Evolutionary conservation across 1,139 yeast species (phyloP).

Genomic region (Yamadazyma dendronema): DNA sequence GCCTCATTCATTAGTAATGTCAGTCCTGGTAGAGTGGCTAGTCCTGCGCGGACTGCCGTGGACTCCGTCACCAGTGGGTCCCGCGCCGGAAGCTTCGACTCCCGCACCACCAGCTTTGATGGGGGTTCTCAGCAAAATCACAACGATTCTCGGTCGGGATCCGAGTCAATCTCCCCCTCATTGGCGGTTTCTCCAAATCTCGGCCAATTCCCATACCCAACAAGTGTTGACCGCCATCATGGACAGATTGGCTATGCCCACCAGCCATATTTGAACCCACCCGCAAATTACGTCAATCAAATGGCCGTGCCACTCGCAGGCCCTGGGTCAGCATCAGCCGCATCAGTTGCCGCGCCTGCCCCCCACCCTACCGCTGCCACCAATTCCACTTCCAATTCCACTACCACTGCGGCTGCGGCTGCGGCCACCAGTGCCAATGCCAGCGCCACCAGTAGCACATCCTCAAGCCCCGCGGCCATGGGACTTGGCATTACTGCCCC

Average conservation of each 20-base stretch:
- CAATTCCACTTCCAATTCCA: no score
- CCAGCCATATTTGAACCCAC: not conserved
- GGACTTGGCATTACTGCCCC: no score
- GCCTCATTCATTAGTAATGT: no score
- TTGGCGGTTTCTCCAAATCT: not conserved
- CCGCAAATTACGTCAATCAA: no score
- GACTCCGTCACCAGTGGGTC: no score
- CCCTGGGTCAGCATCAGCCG: no score
- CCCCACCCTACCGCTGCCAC: no score
- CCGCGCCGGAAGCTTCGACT: not conserved
- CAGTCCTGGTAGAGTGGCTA: not conserved
- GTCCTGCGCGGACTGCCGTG: not conserved
- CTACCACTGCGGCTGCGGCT: not conserved
- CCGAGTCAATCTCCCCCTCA: not conserved
- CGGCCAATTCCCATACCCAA: no score
- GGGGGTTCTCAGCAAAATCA: not conserved
- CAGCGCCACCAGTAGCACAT: not conserved
- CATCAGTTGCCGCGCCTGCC: no score
- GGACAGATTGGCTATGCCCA: no score
- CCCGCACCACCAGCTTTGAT: not conserved
- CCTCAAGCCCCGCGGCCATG: not conserved
- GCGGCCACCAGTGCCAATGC: not conserved
- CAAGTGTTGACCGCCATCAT: no score
- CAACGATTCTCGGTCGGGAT: not conserved
- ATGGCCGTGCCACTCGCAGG: no score